Evolutionary conservation across 1,139 yeast genomes (phyloP), one percentile per base, ranked within the genome.

Genomic region (Pneumocystis murina): DNA sequence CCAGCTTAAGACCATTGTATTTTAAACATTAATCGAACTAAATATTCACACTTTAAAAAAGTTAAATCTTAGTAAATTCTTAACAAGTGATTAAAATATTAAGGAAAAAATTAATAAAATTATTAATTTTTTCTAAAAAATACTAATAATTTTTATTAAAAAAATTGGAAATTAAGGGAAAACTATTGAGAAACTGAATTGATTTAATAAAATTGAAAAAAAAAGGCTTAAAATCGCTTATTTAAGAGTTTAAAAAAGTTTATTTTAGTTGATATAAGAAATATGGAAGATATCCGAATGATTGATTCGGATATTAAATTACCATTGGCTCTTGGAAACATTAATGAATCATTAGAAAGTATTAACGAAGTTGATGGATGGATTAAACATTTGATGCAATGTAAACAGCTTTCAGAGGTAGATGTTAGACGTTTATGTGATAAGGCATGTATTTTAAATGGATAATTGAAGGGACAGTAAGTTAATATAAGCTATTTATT

Each of bases 341-440:
- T 58, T 12, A 38, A 17, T n/a, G 43, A 38, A 38, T 58, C 60
- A 12, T 16, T 40, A 24, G 43, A 38, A 30, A 58, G 60, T 58
- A 58, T 58, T 58, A 38, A 38, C 69, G 91, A 87, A 71, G 80
- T 90, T 70, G 98, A 92, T 73, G 83, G 82, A 68, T 90, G 97
- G 96, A 87, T 90, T 70, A 92, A 84, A 69, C 85, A 82, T 71
- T 78, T 90, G 68, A 77, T 84, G 67, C 79, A 84, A 68, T 90
- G 97, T 75, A 88, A 88, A 74, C 91, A 92, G 33, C 79, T 90
- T 67, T 78, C 84, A 59, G 96, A 90, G 75, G 83, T 81, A 48
- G 91, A 88, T 67, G 95, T 90, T 48, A 84, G 84, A 69, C 80
- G 81, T 71, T 77, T 90, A 68, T 90, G 97, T 72, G 87, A 85